phyloP scores from a whole-genome alignment of 768 basidiomycete genomes.

The Udeniomyces megalosporus region DNA sequence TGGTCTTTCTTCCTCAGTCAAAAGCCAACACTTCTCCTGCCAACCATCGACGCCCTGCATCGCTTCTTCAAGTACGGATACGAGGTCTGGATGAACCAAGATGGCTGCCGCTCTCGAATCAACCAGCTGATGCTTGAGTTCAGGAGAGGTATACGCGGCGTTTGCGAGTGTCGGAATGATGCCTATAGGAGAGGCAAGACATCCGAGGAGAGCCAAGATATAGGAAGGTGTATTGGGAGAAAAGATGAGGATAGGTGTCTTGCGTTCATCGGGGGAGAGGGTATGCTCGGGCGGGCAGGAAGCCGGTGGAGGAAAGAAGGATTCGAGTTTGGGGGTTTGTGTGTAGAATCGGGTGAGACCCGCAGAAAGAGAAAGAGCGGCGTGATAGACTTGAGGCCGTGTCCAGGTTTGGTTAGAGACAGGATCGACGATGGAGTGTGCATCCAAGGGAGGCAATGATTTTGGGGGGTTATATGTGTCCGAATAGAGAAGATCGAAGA shows the following conservation, averaged over 20 bases:
- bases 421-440: background rate
- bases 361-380: background rate
- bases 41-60: background rate
- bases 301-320: background rate
- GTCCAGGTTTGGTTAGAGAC: background rate
- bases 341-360: background rate
- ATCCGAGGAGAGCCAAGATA: background rate
- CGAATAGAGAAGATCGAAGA: background rate
- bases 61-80: background rate
- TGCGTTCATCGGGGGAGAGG: background rate
- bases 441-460: background rate
- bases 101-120: background rate
- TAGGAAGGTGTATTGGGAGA: background rate
- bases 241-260: background rate
- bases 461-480: background rate
- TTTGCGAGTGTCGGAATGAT: conserved; percentile 1
- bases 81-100: background rate
- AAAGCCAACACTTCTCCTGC: background rate
- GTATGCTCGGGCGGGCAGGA: background rate
- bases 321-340: background rate
- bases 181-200: background rate
- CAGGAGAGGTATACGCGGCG: background rate
- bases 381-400: background rate
- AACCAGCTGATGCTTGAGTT: background rate
- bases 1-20: background rate